Evolutionary conservation across 2,329 filamentous ascomycete genomes (phyloP).

Genomic region (Kalmusia sp.): DNA sequence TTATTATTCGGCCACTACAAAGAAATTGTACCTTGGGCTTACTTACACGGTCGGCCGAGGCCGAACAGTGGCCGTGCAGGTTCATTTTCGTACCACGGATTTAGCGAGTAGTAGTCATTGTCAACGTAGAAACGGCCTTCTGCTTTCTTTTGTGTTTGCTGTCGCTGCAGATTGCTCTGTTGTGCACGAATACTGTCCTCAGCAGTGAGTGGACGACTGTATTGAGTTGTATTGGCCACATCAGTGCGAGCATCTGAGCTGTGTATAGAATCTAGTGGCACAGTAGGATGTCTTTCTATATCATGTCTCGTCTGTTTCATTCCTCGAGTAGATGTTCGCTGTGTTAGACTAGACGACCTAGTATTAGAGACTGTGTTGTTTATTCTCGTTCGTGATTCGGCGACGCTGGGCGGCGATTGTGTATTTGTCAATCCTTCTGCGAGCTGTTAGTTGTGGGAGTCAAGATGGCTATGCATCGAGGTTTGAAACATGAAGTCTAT

Average conservation of each 20-base stretch:
- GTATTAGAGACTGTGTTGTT: slow-evolving; percentile 11
- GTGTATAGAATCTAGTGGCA: slow-evolving; percentile 17
- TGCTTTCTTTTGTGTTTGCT: slow-evolving; percentile 34
- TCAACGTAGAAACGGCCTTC: slow-evolving; percentile 50
- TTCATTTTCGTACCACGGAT: slow-evolving; percentile 62
- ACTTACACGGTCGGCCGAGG: slow-evolving; percentile 60
- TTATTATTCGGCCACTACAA: no score
- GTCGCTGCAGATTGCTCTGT: slow-evolving; percentile 4
- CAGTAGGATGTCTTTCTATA: slow-evolving; percentile 24
- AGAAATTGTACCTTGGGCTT: no score
- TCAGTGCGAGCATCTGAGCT: not conserved
- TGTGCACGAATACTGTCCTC: not conserved
- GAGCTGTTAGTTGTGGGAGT: not conserved
- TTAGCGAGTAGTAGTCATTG: slow-evolving; percentile 61
- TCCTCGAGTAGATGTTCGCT: slow-evolving; percentile 14
- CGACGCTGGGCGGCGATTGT: slow-evolving; percentile 9
- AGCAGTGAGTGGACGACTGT: not conserved
- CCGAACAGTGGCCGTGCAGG: slow-evolving; percentile 61
- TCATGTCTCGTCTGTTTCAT: slow-evolving; percentile 1
- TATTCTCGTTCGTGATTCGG: not conserved
- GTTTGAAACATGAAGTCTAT: not conserved
- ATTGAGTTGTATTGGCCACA: not conserved
- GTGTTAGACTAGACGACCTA: slow-evolving; percentile 16
- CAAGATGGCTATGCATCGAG: not conserved
- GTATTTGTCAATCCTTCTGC: not conserved